phyloP scores from a whole-genome alignment of 805 yeast genomes.

The Danielozyma ontarioensis region DNA sequence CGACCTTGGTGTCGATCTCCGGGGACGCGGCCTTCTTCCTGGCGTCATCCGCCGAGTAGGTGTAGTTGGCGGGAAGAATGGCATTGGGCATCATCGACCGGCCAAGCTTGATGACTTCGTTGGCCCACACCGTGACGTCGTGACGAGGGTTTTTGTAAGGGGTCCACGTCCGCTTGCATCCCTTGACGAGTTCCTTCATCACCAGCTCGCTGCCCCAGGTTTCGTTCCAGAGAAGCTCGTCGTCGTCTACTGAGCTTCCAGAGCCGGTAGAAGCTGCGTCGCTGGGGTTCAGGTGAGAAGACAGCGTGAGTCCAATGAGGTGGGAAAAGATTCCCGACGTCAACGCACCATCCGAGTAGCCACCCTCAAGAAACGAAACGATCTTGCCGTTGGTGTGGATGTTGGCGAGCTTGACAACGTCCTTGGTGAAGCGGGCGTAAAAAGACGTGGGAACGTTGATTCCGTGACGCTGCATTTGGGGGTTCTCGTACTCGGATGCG shows the following conservation, averaged over 20 bases:
- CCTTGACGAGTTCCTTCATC: constrained; percentile 60
- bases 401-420: constrained; percentile 65
- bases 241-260: constrained; percentile 9
- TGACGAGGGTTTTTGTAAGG: constrained; percentile 49
- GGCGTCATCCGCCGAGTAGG: constrained; percentile 24
- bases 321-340: constrained; percentile 78
- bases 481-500: constrained; percentile 76
- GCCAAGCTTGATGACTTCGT: constrained; percentile 57
- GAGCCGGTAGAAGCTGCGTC: constrained; percentile 4
- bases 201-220: constrained; percentile 63
- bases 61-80: constrained; percentile 31
- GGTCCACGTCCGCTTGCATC: constrained; percentile 64
- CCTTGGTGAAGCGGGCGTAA: constrained; percentile 66
- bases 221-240: constrained; percentile 45
- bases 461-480: constrained; percentile 81
- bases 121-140: constrained; percentile 57
- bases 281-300: constrained; percentile 26
- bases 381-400: constrained; percentile 57
- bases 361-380: constrained; percentile 75
- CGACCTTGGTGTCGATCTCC: neutral
- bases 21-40: constrained; percentile 1
- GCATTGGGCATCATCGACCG: constrained; percentile 57
- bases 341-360: constrained; percentile 79
- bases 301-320: constrained; percentile 56
- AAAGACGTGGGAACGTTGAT: constrained; percentile 80